These are phyloP conservation scores for Claviceps spartinae DNA, from an alignment of 2,329 filamentous ascomycete species.

Conservation along the genomic window DNA sequence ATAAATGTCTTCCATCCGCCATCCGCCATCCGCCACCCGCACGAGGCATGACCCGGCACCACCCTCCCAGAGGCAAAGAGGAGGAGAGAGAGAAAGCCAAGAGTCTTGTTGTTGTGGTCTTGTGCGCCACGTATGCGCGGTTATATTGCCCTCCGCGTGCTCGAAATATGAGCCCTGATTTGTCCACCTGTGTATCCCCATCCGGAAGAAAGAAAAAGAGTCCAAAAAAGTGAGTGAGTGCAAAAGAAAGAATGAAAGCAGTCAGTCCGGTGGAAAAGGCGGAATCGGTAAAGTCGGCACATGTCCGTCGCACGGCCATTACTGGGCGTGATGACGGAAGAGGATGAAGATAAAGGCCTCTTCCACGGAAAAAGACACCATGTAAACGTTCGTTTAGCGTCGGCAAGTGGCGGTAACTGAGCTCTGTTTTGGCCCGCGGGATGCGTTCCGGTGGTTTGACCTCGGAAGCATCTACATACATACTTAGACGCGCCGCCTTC, in stretches of 20 bases:
- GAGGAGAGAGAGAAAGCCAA: neutral
- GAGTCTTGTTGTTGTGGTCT: neutral
- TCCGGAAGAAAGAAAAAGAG: too few relatives aligned
- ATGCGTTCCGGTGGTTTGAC: too few relatives aligned
- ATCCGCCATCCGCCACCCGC: slow-evolving; percentile 2
- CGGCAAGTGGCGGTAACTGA: too few relatives aligned
- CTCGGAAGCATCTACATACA: too few relatives aligned
- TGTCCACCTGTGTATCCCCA: neutral
- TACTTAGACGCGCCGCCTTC: too few relatives aligned
- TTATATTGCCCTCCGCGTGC: neutral
- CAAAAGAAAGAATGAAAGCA: neutral
- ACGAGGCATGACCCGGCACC: slow-evolving; percentile 2
- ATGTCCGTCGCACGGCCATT: too few relatives aligned
- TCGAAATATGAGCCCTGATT: neutral
- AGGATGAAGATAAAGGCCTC: too few relatives aligned
- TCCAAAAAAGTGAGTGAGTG: neutral
- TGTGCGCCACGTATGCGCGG: neutral
- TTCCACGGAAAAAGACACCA: too few relatives aligned
- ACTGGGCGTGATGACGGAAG: too few relatives aligned
- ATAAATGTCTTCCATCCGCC: neutral
- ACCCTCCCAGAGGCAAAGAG: slow-evolving; percentile 1
- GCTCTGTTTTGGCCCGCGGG: too few relatives aligned
- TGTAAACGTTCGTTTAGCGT: too few relatives aligned
- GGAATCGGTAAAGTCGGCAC: too few relatives aligned
- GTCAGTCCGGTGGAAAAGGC: neutral